These are phyloP conservation scores for Coemansia sp. DNA, from an alignment of 192 early-diverging fungal genomes.

Conservation along the genomic window DNA sequence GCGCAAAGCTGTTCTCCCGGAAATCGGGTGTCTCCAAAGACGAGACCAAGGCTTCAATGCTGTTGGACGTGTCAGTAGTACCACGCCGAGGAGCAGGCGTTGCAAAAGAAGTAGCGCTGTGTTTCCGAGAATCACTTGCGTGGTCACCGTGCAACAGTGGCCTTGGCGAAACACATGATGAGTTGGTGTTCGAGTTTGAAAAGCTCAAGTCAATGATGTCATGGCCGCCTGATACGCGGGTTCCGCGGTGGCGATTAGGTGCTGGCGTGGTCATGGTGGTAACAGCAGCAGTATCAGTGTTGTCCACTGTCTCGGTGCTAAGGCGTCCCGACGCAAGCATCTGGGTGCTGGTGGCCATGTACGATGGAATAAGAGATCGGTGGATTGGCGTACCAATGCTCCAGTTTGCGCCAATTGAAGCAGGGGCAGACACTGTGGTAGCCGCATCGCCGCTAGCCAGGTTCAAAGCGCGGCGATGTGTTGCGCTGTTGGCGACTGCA, in stretches of 20 bases:
- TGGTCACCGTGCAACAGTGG: neutral
- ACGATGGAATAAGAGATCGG: constrained; percentile 1
- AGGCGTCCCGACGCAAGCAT: constrained; percentile 43
- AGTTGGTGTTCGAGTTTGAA: constrained; percentile 39
- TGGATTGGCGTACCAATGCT: neutral
- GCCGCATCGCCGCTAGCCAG: constrained; percentile 5
- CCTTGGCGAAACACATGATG: constrained; percentile 24
- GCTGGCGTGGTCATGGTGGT: neutral
- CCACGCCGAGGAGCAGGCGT: constrained; percentile 30
- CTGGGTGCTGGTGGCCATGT: constrained; percentile 22
- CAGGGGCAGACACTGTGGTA: neutral
- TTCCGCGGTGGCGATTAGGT: neutral
- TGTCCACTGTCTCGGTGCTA: constrained; percentile 26
- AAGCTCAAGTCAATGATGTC: constrained; percentile 29
- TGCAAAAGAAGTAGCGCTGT: neutral
- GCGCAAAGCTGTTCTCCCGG: neutral
- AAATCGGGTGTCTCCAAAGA: constrained; percentile 44
- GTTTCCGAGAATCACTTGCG: neutral
- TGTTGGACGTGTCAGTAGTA: constrained; percentile 1
- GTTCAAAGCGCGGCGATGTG: neutral
- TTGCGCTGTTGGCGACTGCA: neutral
- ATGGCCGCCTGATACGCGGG: constrained; percentile 2
- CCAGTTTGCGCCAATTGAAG: constrained; percentile 27
- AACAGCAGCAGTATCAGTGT: neutral
- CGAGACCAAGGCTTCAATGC: constrained; percentile 26